Evolutionary conservation across 805 yeast species (phyloP).

Genomic region (Jamesozyma jinghongensis): DNA sequence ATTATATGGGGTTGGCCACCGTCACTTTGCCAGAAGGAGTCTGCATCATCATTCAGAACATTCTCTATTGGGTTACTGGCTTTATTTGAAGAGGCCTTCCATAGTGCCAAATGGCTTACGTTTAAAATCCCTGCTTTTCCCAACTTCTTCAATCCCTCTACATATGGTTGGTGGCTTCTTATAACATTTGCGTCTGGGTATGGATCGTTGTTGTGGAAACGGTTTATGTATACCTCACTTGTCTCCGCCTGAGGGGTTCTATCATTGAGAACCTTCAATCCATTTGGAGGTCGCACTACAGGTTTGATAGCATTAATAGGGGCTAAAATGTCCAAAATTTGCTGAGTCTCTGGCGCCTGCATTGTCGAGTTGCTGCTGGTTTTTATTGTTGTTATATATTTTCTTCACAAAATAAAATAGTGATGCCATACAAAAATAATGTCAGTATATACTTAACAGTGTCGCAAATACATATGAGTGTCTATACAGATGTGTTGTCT

Average conservation of each 20-base stretch:
- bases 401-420: neutral
- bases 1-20: conserved; percentile 82
- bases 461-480: no score
- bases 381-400: neutral
- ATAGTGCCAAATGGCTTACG: conserved; percentile 69
- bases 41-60: conserved; percentile 63
- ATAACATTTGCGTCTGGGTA: neutral
- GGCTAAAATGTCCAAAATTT: conserved; percentile 5
- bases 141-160: conserved; percentile 17
- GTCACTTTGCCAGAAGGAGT: conserved; percentile 88
- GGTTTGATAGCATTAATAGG: conserved; percentile 2
- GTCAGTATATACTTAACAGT: no score
- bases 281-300: neutral
- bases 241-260: conserved; percentile 8
- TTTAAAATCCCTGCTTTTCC: conserved; percentile 48
- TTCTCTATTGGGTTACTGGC: conserved; percentile 63
- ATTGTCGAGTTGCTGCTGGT: neutral
- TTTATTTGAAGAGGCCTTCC: conserved; percentile 75
- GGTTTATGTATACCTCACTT: conserved; percentile 12
- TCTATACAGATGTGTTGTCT: conserved; percentile 39
- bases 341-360: neutral
- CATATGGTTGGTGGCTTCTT: conserved; percentile 6
- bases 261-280: conserved; percentile 12
- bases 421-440: neutral
- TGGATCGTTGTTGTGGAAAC: conserved; percentile 2